Conservation (phyloP, 176 grass and related monocot species). For the Cymbopogon citratus region DNA sequence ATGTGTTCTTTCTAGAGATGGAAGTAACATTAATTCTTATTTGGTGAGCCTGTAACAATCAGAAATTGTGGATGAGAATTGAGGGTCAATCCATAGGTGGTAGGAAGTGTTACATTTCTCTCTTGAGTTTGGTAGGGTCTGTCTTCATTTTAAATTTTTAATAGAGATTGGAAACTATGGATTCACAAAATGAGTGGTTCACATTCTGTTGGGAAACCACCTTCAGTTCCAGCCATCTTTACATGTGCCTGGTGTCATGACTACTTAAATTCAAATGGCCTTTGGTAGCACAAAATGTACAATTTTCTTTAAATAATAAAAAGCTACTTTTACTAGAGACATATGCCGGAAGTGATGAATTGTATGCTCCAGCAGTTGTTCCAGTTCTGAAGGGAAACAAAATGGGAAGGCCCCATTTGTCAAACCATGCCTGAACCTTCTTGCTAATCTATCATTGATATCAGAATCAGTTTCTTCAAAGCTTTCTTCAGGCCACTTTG, state of each 20-base stretch:
- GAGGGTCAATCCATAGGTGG: no score
- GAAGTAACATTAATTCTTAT: not conserved
- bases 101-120: no score
- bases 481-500: not conserved
- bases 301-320: not conserved
- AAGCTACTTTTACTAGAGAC: not conserved
- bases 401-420: not conserved
- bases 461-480: not conserved
- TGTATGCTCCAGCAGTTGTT: not conserved
- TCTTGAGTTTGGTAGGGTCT: not conserved
- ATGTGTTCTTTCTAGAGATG: not conserved
- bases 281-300: not conserved
- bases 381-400: not conserved
- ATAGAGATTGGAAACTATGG: not conserved
- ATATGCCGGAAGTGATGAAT: not conserved
- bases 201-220: not conserved
- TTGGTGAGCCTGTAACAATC: not conserved
- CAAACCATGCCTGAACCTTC: not conserved
- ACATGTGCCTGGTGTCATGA: not conserved
- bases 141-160: not conserved
- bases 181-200: not conserved
- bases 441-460: not conserved
- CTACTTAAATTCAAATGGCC: not conserved
- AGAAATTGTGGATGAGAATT: no score
- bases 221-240: not conserved